Percentiles rank a stretch among this genome's conserved stretches.
Conservation (phyloP, 345 rosid genomes). For the Odontarrhena argentea region DNA sequence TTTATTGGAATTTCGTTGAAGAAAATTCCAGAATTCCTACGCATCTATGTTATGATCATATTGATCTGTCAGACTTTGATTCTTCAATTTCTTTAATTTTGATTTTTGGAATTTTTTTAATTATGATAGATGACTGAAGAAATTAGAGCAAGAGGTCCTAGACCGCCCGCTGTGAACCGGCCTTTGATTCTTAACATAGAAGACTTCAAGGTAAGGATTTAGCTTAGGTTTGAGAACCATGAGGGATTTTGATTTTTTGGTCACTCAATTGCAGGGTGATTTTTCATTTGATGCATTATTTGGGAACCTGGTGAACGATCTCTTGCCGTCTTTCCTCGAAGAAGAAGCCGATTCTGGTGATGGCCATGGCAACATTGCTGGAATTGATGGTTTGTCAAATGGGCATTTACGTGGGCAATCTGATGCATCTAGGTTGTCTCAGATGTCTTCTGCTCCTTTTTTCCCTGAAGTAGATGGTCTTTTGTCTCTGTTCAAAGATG, state of each 20-base stretch:
- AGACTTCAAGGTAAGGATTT: conserved; percentile 80
- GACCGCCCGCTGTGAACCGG: conserved; percentile 57
- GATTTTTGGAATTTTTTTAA: conserved; percentile 4
- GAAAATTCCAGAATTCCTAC: background rate
- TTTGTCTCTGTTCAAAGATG: conserved; percentile 80
- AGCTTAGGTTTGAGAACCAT: conserved; percentile 22
- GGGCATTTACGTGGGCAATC: conserved; percentile 64
- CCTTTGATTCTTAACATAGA: conserved; percentile 86
- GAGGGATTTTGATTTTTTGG: background rate
- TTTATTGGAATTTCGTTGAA: background rate
- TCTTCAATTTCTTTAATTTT: conserved; percentile 18
- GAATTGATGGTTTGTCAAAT: conserved; percentile 62
- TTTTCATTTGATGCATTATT: conserved; percentile 95
- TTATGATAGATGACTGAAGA: conserved; percentile 68
- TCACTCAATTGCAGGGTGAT: conserved; percentile 64
- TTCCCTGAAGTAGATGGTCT: conserved; percentile 97
- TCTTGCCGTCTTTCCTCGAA: conserved; percentile 80
- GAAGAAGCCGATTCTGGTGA: conserved; percentile 75
- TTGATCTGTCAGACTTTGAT: conserved; percentile 34
- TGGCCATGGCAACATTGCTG: conserved; percentile 45
- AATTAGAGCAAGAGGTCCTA: conserved; percentile 48
- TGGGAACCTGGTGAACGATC: conserved; percentile 84
- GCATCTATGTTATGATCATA: conserved; percentile 5
- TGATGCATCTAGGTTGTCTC: conserved; percentile 58
- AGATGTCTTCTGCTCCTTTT: conserved; percentile 62